A percentile compares a stretch with the other conserved stretches of the same genome.
These are phyloP conservation scores for Debaryomyces fabryi DNA, from an alignment of 1,139 yeast species.

Conservation along the genomic window DNA sequence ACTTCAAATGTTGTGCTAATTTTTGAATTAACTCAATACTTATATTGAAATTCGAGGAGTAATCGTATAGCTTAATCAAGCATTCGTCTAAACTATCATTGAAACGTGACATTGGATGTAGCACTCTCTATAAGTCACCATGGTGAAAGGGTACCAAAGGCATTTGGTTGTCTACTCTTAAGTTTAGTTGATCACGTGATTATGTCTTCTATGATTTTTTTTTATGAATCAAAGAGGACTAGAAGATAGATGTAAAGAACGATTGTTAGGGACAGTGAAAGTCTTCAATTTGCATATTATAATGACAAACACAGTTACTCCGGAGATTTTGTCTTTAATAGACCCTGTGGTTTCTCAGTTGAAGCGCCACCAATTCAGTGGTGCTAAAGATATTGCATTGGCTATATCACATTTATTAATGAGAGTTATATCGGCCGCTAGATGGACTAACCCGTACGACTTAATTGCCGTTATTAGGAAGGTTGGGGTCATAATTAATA, in stretches of 20 bases:
- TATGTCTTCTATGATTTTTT: not conserved
- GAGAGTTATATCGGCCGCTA: conserved; percentile 85
- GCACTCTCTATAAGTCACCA: not conserved
- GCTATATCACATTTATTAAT: conserved; percentile 85
- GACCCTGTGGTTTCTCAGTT: conserved; percentile 49
- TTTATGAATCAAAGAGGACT: not conserved
- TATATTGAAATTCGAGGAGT: conserved; percentile 33
- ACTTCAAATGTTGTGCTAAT: conserved; percentile 43
- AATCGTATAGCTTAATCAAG: conserved; percentile 34
- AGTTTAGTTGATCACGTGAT: not conserved
- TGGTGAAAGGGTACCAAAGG: not conserved
- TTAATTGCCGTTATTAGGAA: conserved; percentile 69
- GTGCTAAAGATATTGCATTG: conserved; percentile 78
- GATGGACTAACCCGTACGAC: conserved; percentile 81
- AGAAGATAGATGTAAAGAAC: not conserved
- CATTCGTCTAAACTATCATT: conserved; percentile 31
- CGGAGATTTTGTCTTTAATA: conserved; percentile 40
- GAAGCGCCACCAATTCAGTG: conserved; percentile 73
- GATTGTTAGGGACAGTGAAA: not conserved
- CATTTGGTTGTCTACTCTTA: not conserved
- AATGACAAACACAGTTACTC: conserved; percentile 22
- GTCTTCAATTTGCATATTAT: not conserved
- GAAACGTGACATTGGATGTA: conserved; percentile 5
- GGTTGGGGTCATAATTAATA: conserved; percentile 59
- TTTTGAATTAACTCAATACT: conserved; percentile 45